Base-by-base conservation (phyloP, 2,329 filamentous ascomycete species). In the Aureobasidium sp. region DNA sequence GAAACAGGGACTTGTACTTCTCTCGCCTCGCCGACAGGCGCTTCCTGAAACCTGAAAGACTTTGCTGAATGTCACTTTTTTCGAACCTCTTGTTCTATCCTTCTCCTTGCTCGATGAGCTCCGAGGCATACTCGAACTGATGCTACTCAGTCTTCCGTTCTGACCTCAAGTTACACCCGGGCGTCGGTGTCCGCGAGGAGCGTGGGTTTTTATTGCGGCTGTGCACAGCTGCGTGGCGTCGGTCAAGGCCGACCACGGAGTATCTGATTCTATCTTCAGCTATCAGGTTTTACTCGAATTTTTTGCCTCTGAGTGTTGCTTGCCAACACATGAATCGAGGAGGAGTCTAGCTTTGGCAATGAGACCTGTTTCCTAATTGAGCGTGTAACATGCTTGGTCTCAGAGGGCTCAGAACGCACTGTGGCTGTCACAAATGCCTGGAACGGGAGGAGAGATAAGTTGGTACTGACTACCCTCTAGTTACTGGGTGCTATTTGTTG, bases 161-260 rank as follows among this genome's bases (percentile, higher is more conserved):
- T 19, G 19, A n/a, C 21, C 53, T 46, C 53, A 27, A 13, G 40
- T 57, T 37, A 40, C 53, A 57, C 40, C 38, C 53, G 53, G 21
- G 19, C 29, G 42, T 58, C 55, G 42, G 55, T 29, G 55, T 58
- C 55, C 55, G 33, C 33, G 33, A 57, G 37, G 23, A 31, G 35
- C 23, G 51, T 57, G 29, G n/a, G 9, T 31, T 49, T n/a, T 38
- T 3, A 58, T 23, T 58, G 55, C 42, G 55, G 55, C 55, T 58
- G 55, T 47, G 55, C 33, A 17, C 19, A 19, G 31, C 23, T 27
- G 33, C n/a, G 55, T 58, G 54, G 54, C 54, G 54, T 43, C 37
- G 43, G 51, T 55, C 51, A 46, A 57, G 40, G 29, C 53, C 53
- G 53, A 57, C 55, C 55, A 58, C 43, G 55, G 55, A 49, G 21